A percentile compares a stretch with the other conserved stretches of the same genome.
phyloP scores from a whole-genome alignment of 768 basidiomycete genomes.

The Russula foetens region DNA sequence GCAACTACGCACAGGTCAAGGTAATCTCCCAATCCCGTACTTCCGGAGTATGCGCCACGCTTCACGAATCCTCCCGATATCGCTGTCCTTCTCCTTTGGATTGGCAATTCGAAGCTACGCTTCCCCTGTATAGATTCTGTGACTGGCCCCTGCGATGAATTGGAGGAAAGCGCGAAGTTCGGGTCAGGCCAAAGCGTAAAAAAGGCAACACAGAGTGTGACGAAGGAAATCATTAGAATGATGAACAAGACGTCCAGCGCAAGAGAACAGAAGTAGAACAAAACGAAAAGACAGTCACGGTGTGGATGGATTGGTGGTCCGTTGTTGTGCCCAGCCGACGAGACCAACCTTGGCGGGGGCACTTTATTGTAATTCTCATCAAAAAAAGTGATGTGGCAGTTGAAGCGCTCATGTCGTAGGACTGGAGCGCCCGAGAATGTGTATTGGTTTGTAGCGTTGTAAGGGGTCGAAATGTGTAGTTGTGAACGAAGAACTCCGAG shows the following conservation, averaged over 20 bases:
- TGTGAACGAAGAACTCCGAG: no score
- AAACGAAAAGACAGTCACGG: not conserved
- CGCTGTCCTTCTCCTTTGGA: not conserved
- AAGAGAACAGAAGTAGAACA: not conserved
- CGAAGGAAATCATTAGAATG: not conserved
- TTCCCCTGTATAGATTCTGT: not conserved
- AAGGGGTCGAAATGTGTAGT: no score
- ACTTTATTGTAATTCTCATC: no score
- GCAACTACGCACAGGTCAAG: conserved; percentile 9
- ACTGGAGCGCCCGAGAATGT: no score
- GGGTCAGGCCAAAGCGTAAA: not conserved
- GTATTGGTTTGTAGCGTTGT: no score
- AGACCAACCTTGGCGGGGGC: no score
- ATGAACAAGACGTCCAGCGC: conserved; percentile 11
- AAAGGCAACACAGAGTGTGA: not conserved
- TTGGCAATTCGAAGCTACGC: conserved; percentile 12
- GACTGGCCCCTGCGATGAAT: not conserved
- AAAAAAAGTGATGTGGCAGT: no score
- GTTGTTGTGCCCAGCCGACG: no score
- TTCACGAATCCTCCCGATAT: not conserved
- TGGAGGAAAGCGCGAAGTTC: conserved; percentile 1
- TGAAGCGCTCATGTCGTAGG: no score
- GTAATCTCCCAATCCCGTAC: conserved; percentile 13
- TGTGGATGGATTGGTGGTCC: not conserved
- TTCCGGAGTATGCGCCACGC: conserved; percentile 11